Percentiles rank a stretch among this genome's conserved stretches.
phyloP scores from a whole-genome alignment of 352 stramenopile species.

The Phytophthora chlamydospora region DNA sequence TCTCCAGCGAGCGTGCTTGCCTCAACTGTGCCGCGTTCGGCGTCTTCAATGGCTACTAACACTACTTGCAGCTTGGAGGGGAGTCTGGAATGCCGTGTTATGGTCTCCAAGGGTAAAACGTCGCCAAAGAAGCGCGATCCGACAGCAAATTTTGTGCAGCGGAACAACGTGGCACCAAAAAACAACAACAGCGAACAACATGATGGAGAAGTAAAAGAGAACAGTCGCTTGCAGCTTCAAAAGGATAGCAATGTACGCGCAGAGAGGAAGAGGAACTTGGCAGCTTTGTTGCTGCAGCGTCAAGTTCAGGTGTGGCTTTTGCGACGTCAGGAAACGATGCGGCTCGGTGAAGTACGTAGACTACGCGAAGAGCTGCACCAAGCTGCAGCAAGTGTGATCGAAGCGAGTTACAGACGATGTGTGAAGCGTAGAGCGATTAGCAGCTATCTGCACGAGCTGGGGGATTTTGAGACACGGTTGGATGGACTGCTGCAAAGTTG shows the following conservation, averaged over 20 bases:
- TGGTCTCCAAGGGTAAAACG: conserved; percentile 6
- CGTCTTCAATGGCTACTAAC: not conserved
- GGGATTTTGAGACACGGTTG: conserved; percentile 18
- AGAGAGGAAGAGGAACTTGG: conserved; percentile 14
- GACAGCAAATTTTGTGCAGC: not conserved
- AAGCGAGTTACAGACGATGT: conserved; percentile 20
- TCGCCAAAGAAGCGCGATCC: conserved; percentile 5
- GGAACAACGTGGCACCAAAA: not conserved
- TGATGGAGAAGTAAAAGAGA: not conserved
- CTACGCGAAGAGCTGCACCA: conserved; percentile 17
- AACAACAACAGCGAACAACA: conserved; percentile 25
- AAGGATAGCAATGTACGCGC: not conserved
- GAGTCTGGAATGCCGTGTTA: not conserved
- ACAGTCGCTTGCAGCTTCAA: too few species aligned
- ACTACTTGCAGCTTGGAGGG: not conserved
- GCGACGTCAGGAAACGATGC: conserved; percentile 19
- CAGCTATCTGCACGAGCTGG: conserved; percentile 21
- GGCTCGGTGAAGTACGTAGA: conserved; percentile 11
- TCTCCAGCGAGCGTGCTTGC: conserved; percentile 55
- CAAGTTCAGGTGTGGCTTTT: conserved; percentile 38
- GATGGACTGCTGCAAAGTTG: conserved; percentile 11
- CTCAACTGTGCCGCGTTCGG: conserved; percentile 7
- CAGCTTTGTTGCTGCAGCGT: conserved; percentile 25
- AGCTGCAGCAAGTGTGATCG: conserved; percentile 21
- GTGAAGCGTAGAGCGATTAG: conserved; percentile 23